Conservation (phyloP, 1,284 basidiomycete genomes). For the Entoloma clypeatum region DNA sequence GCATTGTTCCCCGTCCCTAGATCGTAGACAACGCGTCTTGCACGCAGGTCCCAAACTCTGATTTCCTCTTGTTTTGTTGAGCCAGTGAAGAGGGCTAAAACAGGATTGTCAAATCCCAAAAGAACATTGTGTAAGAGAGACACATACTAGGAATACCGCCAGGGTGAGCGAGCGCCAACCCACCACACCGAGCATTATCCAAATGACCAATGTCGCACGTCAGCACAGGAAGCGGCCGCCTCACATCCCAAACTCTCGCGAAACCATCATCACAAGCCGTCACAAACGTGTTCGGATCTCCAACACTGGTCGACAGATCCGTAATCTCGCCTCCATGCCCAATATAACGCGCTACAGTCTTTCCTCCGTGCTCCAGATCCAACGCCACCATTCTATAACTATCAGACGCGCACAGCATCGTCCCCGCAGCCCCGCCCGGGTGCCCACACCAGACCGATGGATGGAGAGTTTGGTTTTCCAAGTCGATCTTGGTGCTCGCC, state of each 20-base stretch:
- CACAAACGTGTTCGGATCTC: constrained; percentile 31
- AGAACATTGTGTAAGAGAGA: background rate
- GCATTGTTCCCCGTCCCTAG: constrained; percentile 38
- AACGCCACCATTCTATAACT: constrained; percentile 22
- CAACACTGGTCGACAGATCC: constrained; percentile 28
- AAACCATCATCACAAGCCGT: constrained; percentile 35
- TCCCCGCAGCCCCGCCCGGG: constrained; percentile 16
- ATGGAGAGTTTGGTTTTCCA: constrained; percentile 20
- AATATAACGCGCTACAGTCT: constrained; percentile 28
- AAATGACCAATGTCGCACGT: constrained; percentile 14
- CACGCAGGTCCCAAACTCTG: constrained; percentile 38
- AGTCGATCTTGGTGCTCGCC: constrained; percentile 19
- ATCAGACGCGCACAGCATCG: constrained; percentile 25
- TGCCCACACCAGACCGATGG: constrained; percentile 27
- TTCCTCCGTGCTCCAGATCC: constrained; percentile 29
- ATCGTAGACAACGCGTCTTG: constrained; percentile 32
- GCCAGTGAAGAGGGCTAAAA: constrained; percentile 31
- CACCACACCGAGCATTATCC: constrained; percentile 11
- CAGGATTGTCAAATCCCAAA: background rate
- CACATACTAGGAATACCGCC: constrained; percentile 25
- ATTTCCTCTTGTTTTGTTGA: constrained; percentile 25
- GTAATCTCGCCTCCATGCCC: constrained; percentile 32
- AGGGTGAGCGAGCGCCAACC: constrained; percentile 20
- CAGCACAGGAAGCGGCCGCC: constrained; percentile 26
- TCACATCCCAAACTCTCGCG: constrained; percentile 36